A percentile compares a stretch with the other conserved stretches of the same genome.
phyloP scores from a whole-genome alignment of 1,284 basidiomycete species.

The Naganishia sp. region DNA sequence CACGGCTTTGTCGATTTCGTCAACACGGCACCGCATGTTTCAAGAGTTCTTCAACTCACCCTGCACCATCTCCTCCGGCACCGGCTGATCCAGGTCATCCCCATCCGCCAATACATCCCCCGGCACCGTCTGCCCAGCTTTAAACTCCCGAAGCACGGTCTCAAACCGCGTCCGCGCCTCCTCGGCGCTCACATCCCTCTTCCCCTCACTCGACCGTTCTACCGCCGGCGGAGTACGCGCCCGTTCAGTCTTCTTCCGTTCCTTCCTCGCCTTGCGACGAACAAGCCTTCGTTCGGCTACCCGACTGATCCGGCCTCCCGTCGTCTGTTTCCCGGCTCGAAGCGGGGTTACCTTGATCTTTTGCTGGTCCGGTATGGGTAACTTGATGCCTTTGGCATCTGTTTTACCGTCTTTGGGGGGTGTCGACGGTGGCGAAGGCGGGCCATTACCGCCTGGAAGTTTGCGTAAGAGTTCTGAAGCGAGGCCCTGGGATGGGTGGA shows the following conservation, averaged over 20 bases:
- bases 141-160: not conserved
- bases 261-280: not conserved
- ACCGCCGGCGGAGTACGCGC: not conserved
- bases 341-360: not conserved
- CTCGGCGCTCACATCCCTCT: not conserved
- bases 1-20: not conserved
- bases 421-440: not conserved
- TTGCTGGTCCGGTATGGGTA: not conserved
- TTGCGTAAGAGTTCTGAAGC: slow-evolving; percentile 14
- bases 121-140: not conserved
- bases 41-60: not conserved
- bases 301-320: too few species aligned
- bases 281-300: not conserved
- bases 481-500: not conserved
- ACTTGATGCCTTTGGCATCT: not conserved
- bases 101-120: not conserved
- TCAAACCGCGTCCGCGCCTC: slow-evolving; percentile 1
- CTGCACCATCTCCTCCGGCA: slow-evolving; percentile 13
- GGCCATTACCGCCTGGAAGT: not conserved
- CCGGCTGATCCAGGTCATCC: not conserved
- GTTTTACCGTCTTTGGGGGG: too few species aligned
- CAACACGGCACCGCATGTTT: not conserved
- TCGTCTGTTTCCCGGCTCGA: not conserved
- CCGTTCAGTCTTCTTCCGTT: not conserved
- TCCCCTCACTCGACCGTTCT: too few species aligned